Percentiles rank a stretch among this genome's conserved stretches.
These are phyloP conservation scores for Spiraea crenata DNA, from an alignment of 331 rosid species.

Conservation along the genomic window DNA sequence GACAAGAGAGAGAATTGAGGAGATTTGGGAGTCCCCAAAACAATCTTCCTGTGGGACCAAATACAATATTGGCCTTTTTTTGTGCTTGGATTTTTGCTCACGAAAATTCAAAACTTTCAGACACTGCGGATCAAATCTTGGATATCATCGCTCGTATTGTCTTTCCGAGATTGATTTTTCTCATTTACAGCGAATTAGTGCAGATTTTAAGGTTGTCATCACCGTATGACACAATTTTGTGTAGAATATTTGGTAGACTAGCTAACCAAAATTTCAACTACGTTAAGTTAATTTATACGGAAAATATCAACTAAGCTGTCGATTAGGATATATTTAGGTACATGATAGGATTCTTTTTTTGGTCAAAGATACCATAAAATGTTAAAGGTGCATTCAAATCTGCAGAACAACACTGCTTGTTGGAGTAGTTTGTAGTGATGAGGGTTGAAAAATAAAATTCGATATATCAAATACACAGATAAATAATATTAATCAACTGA, in stretches of 20 bases:
- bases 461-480: too few relatives aligned
- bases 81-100: conserved; percentile 28
- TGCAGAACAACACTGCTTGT: too few relatives aligned
- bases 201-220: conserved; percentile 14
- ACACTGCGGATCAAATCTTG: conserved; percentile 22
- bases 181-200: neutral
- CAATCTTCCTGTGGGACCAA: conserved; percentile 37
- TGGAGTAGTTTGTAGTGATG: too few relatives aligned
- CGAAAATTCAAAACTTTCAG: conserved; percentile 5
- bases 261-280: neutral
- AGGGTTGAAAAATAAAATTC: too few relatives aligned
- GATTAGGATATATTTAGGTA: too few relatives aligned
- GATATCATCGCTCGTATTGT: conserved; percentile 12
- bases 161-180: conserved; percentile 31
- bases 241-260: neutral
- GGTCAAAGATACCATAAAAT: too few relatives aligned
- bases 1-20: conserved; percentile 30
- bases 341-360: too few relatives aligned
- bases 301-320: too few relatives aligned
- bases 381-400: too few relatives aligned
- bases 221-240: neutral
- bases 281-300: too few relatives aligned
- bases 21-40: conserved; percentile 44
- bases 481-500: too few relatives aligned
- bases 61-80: neutral